Conservation (phyloP, 75 land plant species). For the Ceratopteris richardii region DNA sequence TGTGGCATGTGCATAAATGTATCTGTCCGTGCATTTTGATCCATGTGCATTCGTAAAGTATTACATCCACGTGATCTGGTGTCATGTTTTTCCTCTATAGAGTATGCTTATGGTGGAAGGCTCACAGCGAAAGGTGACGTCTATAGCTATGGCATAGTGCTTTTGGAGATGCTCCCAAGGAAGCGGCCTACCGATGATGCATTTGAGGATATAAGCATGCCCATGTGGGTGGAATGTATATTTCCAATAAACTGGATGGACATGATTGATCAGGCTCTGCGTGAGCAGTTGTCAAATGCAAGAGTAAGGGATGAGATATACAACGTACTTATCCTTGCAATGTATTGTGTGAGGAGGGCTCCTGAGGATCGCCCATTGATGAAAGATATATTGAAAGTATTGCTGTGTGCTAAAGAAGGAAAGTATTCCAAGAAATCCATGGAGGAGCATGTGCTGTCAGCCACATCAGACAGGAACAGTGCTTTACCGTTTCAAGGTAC, state of each 20-base stretch:
- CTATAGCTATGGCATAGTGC: conserved; percentile 48
- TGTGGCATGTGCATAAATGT: no score
- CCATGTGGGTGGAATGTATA: background rate
- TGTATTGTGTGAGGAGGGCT: conserved; percentile 28
- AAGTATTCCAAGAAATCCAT: no score
- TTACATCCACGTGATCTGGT: background rate
- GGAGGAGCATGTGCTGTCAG: no score
- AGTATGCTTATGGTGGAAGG: conserved; percentile 39
- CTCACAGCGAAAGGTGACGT: conserved; percentile 46
- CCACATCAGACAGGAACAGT: no score
- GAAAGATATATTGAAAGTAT: conserved; percentile 25
- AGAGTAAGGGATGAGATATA: conserved; percentile 28
- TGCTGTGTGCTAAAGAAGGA: background rate
- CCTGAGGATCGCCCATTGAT: conserved; percentile 54
- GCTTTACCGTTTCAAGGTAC: no score
- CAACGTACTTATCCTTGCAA: conserved; percentile 21
- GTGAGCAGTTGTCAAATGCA: conserved; percentile 9
- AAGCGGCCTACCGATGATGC: conserved; percentile 32
- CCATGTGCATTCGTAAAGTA: background rate
- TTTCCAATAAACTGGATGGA: background rate
- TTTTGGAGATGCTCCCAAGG: conserved; percentile 39
- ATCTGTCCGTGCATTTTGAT: no score
- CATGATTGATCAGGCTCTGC: conserved; percentile 6
- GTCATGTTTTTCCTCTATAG: conserved; percentile 15
- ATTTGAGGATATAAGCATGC: conserved; percentile 5